A percentile compares a stretch with the other conserved stretches of the same genome.
Evolutionary conservation across 768 basidiomycete species (phyloP).

Genomic region (Amanita rubescens): DNA sequence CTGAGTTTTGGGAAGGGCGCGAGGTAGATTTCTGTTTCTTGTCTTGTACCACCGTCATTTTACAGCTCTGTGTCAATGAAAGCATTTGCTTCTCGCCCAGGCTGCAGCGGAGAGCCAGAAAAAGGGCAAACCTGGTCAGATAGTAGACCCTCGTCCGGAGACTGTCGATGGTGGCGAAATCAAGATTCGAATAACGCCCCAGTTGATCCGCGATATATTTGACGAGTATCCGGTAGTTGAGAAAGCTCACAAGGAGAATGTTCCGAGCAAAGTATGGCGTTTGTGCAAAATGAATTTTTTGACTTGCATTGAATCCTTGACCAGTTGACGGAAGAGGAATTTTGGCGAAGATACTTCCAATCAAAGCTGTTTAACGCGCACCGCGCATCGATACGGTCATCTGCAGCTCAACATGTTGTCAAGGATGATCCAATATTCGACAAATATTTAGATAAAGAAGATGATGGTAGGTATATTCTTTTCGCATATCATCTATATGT

Average conservation of each 20-base stretch:
- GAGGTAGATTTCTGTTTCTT: constrained; percentile 47
- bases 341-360: constrained; percentile 97
- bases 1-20: constrained; percentile 96
- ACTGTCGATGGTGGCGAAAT: constrained; percentile 79
- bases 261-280: constrained; percentile 67
- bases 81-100: constrained; percentile 76
- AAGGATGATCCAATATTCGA: constrained; percentile 94
- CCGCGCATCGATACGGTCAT: constrained; percentile 85
- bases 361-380: constrained; percentile 94
- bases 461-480: constrained; percentile 61
- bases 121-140: constrained; percentile 77
- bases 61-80: constrained; percentile 14
- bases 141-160: constrained; percentile 85
- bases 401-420: constrained; percentile 75
- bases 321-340: constrained; percentile 84
- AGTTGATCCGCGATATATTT: constrained; percentile 92
- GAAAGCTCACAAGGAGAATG: constrained; percentile 88
- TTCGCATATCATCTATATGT: neutral
- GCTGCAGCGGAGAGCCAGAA: constrained; percentile 64
- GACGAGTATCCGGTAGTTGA: constrained; percentile 96
- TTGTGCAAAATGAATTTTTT: constrained; percentile 5
- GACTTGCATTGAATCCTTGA: neutral
- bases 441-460: constrained; percentile 91
- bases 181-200: constrained; percentile 85
- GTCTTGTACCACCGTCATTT: constrained; percentile 8